Evolutionary conservation across 306 rosid species (phyloP).

Genomic region (Lupinus albus): DNA sequence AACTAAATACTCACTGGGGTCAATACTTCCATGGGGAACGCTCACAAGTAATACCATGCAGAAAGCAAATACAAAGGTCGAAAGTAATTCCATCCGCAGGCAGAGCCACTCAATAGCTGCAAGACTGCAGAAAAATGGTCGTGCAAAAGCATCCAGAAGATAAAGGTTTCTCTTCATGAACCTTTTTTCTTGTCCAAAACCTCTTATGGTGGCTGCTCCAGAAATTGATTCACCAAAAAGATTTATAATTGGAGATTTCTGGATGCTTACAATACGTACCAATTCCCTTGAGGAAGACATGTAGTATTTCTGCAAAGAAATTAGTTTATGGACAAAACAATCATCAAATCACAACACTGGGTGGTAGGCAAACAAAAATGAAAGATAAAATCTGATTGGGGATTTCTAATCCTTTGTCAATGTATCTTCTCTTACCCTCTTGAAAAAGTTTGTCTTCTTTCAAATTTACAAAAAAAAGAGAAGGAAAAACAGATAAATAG

Average conservation of each 20-base stretch:
- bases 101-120: conserved; percentile 97
- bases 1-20: conserved; percentile 71
- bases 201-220: conserved; percentile 86
- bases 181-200: conserved; percentile 90
- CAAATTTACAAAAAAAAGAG: neutral
- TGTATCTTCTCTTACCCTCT: conserved; percentile 13
- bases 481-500: neutral
- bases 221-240: conserved; percentile 89
- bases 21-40: conserved; percentile 80
- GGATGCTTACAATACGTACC: conserved; percentile 90
- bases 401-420: conserved; percentile 13
- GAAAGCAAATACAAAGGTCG: conserved; percentile 81
- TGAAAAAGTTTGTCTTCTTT: neutral
- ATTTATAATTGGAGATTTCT: conserved; percentile 84
- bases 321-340: conserved; percentile 31
- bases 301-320: conserved; percentile 74
- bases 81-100: conserved; percentile 84
- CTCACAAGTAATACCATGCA: conserved; percentile 89
- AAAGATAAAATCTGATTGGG: conserved; percentile 14
- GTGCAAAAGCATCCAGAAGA: conserved; percentile 84
- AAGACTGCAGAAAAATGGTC: conserved; percentile 89
- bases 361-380: conserved; percentile 20
- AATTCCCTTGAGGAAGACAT: conserved; percentile 95
- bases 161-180: conserved; percentile 84
- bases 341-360: conserved; percentile 18